These are phyloP conservation scores for Xylariaceae sp. DNA, from an alignment of 2,329 filamentous ascomycete genomes.

Conservation along the genomic window DNA sequence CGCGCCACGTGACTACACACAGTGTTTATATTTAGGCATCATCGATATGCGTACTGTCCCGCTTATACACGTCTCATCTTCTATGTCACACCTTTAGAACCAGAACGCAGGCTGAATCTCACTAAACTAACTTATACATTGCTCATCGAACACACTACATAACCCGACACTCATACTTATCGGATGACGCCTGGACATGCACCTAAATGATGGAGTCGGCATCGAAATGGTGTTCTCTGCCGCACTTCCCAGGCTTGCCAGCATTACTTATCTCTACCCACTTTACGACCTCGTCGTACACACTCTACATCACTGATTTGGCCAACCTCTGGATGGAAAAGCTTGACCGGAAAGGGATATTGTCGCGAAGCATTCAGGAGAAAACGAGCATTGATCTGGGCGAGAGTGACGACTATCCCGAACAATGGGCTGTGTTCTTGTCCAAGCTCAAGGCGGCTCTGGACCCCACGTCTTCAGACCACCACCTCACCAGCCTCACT, in stretches of 20 bases:
- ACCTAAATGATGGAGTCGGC: conserved; percentile 30
- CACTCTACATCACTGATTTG: conserved; percentile 72
- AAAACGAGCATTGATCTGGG: conserved; percentile 76
- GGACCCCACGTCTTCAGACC: conserved; percentile 52
- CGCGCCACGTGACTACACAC: too few species aligned
- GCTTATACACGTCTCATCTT: neutral
- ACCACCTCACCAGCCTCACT: conserved; percentile 52
- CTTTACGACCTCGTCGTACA: conserved; percentile 64
- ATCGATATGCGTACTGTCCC: too few species aligned
- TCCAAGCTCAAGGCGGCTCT: conserved; percentile 63
- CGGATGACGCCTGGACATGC: neutral
- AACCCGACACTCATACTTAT: neutral
- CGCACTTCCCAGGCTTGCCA: conserved; percentile 55
- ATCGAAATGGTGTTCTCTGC: conserved; percentile 55
- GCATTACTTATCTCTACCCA: conserved; percentile 67
- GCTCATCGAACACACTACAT: too few species aligned
- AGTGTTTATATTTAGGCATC: too few species aligned
- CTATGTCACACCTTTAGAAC: neutral
- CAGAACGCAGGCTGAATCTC: too few species aligned
- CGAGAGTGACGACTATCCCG: conserved; percentile 66
- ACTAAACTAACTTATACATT: neutral
- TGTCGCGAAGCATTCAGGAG: conserved; percentile 64
- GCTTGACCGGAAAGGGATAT: conserved; percentile 66
- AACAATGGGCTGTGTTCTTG: conserved; percentile 72
- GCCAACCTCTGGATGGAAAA: conserved; percentile 75